Evolutionary conservation across 441 rosid species (phyloP).

Genomic region (Lepidium campestre): DNA sequence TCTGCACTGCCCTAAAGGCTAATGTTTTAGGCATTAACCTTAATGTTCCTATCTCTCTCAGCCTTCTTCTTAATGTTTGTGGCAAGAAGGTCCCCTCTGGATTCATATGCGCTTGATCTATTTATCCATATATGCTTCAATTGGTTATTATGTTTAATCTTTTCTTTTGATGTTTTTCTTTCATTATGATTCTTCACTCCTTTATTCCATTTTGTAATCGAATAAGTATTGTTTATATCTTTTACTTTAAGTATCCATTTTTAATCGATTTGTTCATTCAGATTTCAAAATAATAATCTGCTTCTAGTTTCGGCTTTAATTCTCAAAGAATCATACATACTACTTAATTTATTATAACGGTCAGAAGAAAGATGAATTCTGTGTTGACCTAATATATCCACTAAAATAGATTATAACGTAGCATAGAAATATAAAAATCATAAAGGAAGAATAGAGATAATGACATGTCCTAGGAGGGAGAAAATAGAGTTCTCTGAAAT

Average conservation of each 20-base stretch:
- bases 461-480: too few relatives aligned
- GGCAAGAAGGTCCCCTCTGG: constrained; percentile 26
- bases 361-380: background rate
- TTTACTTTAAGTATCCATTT: background rate
- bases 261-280: background rate
- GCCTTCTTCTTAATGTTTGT: constrained; percentile 36
- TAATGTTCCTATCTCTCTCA: constrained; percentile 35
- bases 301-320: too few relatives aligned
- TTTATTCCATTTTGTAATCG: background rate
- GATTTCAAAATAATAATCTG: background rate
- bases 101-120: constrained; percentile 30
- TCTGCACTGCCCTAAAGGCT: constrained; percentile 36
- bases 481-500: too few relatives aligned
- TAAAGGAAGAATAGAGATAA: too few relatives aligned
- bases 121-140: background rate
- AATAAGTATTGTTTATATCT: background rate
- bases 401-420: background rate
- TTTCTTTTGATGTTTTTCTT: background rate
- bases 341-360: background rate
- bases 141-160: background rate
- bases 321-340: background rate
- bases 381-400: background rate
- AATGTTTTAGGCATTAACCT: constrained; percentile 29
- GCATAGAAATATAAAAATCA: too few relatives aligned
- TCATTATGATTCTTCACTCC: background rate